A percentile compares a stretch with the other conserved stretches of the same genome.
These are phyloP conservation scores for Prunella vulgaris DNA, from an alignment of 257 asterid genomes.

Conservation along the genomic window DNA sequence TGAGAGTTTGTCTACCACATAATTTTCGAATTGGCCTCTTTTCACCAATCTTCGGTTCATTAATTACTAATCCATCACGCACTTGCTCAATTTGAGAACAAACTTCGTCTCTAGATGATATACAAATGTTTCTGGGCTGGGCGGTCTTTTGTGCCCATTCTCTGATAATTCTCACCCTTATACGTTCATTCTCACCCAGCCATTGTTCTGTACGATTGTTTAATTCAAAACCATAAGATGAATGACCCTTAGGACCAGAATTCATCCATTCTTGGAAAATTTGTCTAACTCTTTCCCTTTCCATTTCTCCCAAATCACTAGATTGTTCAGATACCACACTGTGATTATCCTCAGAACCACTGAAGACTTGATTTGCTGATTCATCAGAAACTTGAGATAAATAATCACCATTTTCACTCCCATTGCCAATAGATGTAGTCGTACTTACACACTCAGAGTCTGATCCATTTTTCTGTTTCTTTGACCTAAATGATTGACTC, in stretches of 20 bases:
- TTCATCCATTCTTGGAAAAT: conserved; percentile 75
- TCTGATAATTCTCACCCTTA: conserved; percentile 53
- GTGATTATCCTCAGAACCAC: conserved; percentile 44
- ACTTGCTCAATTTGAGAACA: conserved; percentile 45
- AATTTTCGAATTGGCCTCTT: conserved; percentile 56
- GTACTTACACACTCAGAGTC: conserved; percentile 33
- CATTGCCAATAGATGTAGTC: conserved; percentile 30
- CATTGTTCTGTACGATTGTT: conserved; percentile 36
- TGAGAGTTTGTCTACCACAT: conserved; percentile 88
- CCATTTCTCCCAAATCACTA: conserved; percentile 63
- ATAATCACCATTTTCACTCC: conserved; percentile 39
- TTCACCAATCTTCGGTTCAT: conserved; percentile 38
- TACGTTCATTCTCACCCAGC: conserved; percentile 50
- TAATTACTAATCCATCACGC: conserved; percentile 36
- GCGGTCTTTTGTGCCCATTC: conserved; percentile 48
- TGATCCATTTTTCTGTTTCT: conserved; percentile 29
- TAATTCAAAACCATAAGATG: conserved; percentile 28
- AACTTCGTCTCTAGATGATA: conserved; percentile 37
- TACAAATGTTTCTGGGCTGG: conserved; percentile 35
- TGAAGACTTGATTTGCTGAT: conserved; percentile 35
- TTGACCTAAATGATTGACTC: conserved; percentile 36
- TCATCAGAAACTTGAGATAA: conserved; percentile 34
- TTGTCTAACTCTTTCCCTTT: conserved; percentile 74
- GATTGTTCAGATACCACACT: conserved; percentile 61
- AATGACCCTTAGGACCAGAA: conserved; percentile 38